Evolutionary conservation across 140 eudicot species (phyloP), one percentile per base, ranked within the genome.

Genomic region (Bidens hawaiensis): DNA sequence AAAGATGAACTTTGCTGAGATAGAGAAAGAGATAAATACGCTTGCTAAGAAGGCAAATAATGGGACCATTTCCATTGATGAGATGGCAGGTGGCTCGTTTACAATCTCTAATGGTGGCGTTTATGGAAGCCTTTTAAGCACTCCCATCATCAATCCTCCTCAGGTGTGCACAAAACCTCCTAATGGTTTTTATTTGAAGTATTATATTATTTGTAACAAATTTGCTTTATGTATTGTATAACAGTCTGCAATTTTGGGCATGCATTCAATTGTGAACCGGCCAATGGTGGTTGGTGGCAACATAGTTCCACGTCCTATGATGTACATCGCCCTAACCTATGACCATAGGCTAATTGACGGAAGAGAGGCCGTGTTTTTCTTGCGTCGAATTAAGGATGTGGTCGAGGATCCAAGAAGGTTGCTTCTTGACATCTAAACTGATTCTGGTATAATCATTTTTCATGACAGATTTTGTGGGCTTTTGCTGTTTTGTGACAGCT

Each of bases 331-430:
- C 26, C 86, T 91, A 38, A 87, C 98, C 18, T 91, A 91, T 64
- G 98, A 91, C 72, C 98, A 91, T 71, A 64, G 98, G 83, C 96
- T 91, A 69, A 91, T 91, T 59, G 98, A 87, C 36, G 98, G 98
- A 51, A 91, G 98, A 85, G 98, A 91, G 93, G 98, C 98, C 0
- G 98, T 91, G 25, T 85, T 84, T 59, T 91, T 84, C 79, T 62
- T 91, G 66, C 79, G 96, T 48, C 91, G 96, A 34, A 84, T 91
- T 65, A 91, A 91, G 67, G 96, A 91, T 21, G 91, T 91, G 46
- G 93, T 91, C 4, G 96, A 87, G 76, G 98, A 91, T 70, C 91
- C 95, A 27, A 69, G 95, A 78, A 81, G 95, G 76, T 40, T 86
- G 85, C 85, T 86, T 26, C 83, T 87, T 8, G 96, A 87, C 77